A percentile compares a stretch with the other conserved stretches of the same genome.
Evolutionary conservation across 2,329 filamentous ascomycete species (phyloP).

Genomic region (Microcyclospora pomicola): DNA sequence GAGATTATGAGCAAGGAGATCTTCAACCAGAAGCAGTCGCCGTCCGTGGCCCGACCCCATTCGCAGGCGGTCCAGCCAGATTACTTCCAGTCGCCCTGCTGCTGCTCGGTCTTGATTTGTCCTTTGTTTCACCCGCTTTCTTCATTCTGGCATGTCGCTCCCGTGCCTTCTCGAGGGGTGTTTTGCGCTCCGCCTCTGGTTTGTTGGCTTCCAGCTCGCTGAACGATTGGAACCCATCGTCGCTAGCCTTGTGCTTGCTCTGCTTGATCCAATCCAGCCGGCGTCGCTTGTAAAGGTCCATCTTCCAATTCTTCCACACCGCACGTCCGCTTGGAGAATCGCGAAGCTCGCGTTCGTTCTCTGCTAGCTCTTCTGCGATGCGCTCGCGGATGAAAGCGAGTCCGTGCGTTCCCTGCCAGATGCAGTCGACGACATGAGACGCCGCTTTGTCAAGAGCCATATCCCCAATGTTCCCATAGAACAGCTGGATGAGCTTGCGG

Average conservation of each 20-base stretch:
- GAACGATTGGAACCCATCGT: conserved; percentile 37
- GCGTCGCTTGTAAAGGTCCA: conserved; percentile 55
- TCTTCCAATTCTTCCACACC: conserved; percentile 61
- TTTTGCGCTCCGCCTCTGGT: conserved; percentile 26
- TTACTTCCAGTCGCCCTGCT: conserved; percentile 1
- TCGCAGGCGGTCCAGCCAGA: neutral
- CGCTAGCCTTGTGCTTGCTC: conserved; percentile 40
- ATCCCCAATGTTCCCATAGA: conserved; percentile 46
- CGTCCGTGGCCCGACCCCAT: conserved; percentile 1
- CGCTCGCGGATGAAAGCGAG: conserved; percentile 54
- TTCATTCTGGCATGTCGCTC: conserved; percentile 40
- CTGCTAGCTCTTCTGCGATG: conserved; percentile 48
- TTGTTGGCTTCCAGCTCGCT: conserved; percentile 28
- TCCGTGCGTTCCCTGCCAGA: conserved; percentile 50
- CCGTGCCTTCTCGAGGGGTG: conserved; percentile 43
- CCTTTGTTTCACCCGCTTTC: conserved; percentile 20
- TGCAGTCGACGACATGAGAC: conserved; percentile 53
- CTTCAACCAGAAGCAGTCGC: conserved; percentile 4
- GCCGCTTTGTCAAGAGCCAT: conserved; percentile 48
- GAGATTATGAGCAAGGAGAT: too few relatives aligned
- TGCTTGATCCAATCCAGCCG: conserved; percentile 50
- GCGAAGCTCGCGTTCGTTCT: conserved; percentile 46
- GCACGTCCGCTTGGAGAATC: conserved; percentile 51
- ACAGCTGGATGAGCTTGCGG: conserved; percentile 49
- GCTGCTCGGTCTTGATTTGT: conserved; percentile 13